A percentile compares a stretch with the other conserved stretches of the same genome.
phyloP scores from a whole-genome alignment of 768 basidiomycete species.

The Boletus pseudopeckii region DNA sequence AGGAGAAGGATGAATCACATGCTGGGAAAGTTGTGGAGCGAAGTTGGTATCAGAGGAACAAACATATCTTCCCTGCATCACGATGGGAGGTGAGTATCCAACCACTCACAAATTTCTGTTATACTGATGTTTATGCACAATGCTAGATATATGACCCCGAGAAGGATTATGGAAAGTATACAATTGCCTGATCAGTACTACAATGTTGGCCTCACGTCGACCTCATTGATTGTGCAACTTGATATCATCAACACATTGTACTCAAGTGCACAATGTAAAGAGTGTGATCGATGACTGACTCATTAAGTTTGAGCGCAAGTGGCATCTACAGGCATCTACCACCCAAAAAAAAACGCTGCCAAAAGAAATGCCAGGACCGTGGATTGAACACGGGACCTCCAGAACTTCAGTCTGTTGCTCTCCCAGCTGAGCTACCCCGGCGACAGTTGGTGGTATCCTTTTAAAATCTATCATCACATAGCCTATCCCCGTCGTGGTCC shows the following conservation, averaged over 20 bases:
- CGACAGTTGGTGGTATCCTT: slow-evolving; percentile 1
- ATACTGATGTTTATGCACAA: not conserved
- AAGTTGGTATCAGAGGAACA: slow-evolving; percentile 92
- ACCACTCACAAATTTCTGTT: not conserved
- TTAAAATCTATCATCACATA: not conserved
- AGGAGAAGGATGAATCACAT: slow-evolving; percentile 98
- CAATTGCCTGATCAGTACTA: slow-evolving; percentile 49
- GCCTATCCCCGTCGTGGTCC: not conserved
- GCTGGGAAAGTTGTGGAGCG: slow-evolving; percentile 98
- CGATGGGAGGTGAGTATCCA: slow-evolving; percentile 78
- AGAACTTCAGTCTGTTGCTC: slow-evolving; percentile 74
- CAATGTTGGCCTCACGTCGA: slow-evolving; percentile 1
- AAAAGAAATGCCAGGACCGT: slow-evolving; percentile 61
- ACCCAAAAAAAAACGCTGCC: not conserved
- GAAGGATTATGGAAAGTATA: slow-evolving; percentile 91
- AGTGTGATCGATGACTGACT: not conserved
- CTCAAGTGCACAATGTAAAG: not conserved
- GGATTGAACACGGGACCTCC: slow-evolving; percentile 80
- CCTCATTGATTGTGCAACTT: not conserved
- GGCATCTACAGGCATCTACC: too few relatives aligned
- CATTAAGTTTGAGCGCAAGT: not conserved
- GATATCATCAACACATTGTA: not conserved
- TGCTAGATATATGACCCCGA: slow-evolving; percentile 86
- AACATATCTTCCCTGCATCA: slow-evolving; percentile 96
- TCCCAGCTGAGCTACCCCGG: slow-evolving; percentile 75